Conservation (phyloP, 73 alveolate genomes). For the Uronychia setigera region DNA sequence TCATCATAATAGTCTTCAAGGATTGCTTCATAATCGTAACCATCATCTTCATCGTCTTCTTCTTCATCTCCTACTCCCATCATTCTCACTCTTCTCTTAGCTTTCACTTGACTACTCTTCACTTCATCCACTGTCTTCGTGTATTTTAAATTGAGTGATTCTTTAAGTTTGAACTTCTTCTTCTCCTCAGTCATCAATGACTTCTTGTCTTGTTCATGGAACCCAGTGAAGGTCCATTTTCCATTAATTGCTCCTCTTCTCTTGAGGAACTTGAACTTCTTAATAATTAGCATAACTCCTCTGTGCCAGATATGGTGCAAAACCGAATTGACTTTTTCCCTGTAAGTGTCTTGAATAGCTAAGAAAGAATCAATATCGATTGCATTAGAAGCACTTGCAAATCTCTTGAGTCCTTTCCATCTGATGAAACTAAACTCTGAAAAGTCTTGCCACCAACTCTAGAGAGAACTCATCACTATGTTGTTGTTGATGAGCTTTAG, state of each 20-base stretch:
- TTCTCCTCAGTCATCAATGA: neutral
- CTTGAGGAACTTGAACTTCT: slow-evolving; percentile 85
- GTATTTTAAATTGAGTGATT: neutral
- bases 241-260: slow-evolving; percentile 53
- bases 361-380: slow-evolving; percentile 84
- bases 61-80: neutral
- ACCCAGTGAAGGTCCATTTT: slow-evolving; percentile 76
- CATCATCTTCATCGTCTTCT: slow-evolving; percentile 26
- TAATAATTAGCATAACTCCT: slow-evolving; percentile 91
- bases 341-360: slow-evolving; percentile 74
- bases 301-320: slow-evolving; percentile 91
- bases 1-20: slow-evolving; percentile 46
- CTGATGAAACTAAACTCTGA: slow-evolving; percentile 54
- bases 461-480: slow-evolving; percentile 48
- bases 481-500: slow-evolving; percentile 50
- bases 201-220: neutral
- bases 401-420: slow-evolving; percentile 43
- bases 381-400: slow-evolving; percentile 77
- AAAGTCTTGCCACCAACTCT: slow-evolving; percentile 72
- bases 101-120: neutral
- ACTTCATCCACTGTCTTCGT: neutral
- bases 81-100: neutral
- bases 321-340: slow-evolving; percentile 78
- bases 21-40: slow-evolving; percentile 33
- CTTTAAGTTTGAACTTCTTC: neutral